Percentiles rank a stretch among this genome's conserved stretches.
Evolutionary conservation across 257 asterid species (phyloP).

Genomic region (Paulownia fortunei): DNA sequence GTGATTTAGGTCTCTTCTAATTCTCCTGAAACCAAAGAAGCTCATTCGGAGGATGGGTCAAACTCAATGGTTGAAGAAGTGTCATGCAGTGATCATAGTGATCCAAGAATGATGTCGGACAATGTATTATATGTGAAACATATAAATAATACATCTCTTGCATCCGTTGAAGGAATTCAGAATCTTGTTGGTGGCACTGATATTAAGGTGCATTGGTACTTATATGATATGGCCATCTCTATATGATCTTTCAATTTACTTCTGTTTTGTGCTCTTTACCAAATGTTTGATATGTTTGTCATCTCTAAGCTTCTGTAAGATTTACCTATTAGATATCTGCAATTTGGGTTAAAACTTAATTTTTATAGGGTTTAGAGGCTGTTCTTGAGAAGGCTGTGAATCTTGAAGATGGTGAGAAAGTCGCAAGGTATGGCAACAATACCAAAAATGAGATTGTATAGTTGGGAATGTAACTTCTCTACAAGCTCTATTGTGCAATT

Average conservation of each 20-base stretch:
- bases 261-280: not conserved
- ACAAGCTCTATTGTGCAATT: conserved; percentile 24
- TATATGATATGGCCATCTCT: not conserved
- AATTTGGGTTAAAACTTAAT: conserved; percentile 30
- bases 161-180: conserved; percentile 74
- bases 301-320: conserved; percentile 23
- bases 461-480: conserved; percentile 17
- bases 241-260: conserved; percentile 17
- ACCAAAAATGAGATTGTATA: conserved; percentile 22
- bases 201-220: conserved; percentile 66
- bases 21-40: conserved; percentile 56
- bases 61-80: conserved; percentile 47
- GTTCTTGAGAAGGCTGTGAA: conserved; percentile 87
- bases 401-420: conserved; percentile 83
- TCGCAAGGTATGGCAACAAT: conserved; percentile 57
- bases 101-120: conserved; percentile 42
- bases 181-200: conserved; percentile 80
- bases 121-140: conserved; percentile 52
- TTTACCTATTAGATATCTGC: conserved; percentile 32
- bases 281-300: conserved; percentile 19
- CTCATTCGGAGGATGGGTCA: conserved; percentile 51
- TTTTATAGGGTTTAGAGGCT: conserved; percentile 82
- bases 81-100: conserved; percentile 52
- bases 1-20: conserved; percentile 60
- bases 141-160: conserved; percentile 51